A percentile compares a stretch with the other conserved stretches of the same genome.
phyloP scores from a whole-genome alignment of 148 eudicot species.

The Salicornia ramosissima region DNA sequence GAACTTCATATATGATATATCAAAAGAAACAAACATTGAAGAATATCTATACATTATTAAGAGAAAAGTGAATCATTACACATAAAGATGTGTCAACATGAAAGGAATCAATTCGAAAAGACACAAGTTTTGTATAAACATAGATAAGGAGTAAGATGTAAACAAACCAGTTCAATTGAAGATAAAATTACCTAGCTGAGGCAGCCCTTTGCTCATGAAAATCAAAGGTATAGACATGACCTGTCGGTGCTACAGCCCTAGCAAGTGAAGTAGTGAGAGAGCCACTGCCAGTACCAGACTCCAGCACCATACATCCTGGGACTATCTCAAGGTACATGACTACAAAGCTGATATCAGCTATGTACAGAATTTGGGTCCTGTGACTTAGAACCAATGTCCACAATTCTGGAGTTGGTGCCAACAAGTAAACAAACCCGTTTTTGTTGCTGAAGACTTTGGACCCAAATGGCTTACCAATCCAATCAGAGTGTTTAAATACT shows the following conservation, averaged over 20 bases:
- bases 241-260: slow-evolving; percentile 72
- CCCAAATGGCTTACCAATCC: slow-evolving; percentile 87
- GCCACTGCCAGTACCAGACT: slow-evolving; percentile 95
- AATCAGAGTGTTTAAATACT: slow-evolving; percentile 65
- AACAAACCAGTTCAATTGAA: neutral
- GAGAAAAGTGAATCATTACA: neutral
- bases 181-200: slow-evolving; percentile 58
- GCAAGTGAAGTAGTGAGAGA: slow-evolving; percentile 81
- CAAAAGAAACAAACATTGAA: no score
- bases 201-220: slow-evolving; percentile 90
- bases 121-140: neutral
- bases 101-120: neutral
- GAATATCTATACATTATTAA: neutral
- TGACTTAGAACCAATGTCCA: slow-evolving; percentile 94
- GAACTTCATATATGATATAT: no score
- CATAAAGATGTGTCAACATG: neutral
- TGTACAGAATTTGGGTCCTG: slow-evolving; percentile 86
- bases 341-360: slow-evolving; percentile 86
- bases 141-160: neutral
- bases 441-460: slow-evolving; percentile 73
- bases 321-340: slow-evolving; percentile 79
- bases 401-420: slow-evolving; percentile 93
- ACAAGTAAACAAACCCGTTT: slow-evolving; percentile 74
- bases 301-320: slow-evolving; percentile 78
- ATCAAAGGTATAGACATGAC: slow-evolving; percentile 87